These are phyloP conservation scores for Phytophthora constricta DNA, from an alignment of 352 stramenopile genomes.

Conservation along the genomic window DNA sequence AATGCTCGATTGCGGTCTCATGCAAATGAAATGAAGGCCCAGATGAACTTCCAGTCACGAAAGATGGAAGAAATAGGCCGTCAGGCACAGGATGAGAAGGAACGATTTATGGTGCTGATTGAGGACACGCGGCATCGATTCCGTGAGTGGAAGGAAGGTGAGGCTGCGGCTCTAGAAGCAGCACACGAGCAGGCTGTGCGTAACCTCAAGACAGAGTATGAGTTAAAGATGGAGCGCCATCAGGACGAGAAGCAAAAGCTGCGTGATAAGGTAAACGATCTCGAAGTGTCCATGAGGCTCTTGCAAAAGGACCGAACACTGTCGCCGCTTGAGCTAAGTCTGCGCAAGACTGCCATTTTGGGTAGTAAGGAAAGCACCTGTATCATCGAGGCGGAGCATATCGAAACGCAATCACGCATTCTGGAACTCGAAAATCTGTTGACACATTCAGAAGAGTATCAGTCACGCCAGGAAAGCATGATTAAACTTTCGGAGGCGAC, in stretches of 20 bases:
- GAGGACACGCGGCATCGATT: conserved; percentile 64
- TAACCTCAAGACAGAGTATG: conserved; percentile 65
- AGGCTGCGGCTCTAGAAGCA: conserved; percentile 41
- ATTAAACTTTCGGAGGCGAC: conserved; percentile 70
- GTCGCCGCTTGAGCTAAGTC: conserved; percentile 66
- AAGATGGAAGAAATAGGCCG: conserved; percentile 56
- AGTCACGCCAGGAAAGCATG: conserved; percentile 65
- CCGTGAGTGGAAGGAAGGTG: conserved; percentile 70
- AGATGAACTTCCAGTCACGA: conserved; percentile 49
- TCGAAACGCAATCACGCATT: conserved; percentile 58
- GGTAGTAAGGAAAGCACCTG: conserved; percentile 49
- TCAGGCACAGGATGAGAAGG: conserved; percentile 64
- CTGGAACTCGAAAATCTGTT: conserved; percentile 65
- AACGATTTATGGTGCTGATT: conserved; percentile 57
- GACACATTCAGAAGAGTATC: conserved; percentile 63
- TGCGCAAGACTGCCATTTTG: conserved; percentile 68
- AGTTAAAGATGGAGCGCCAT: conserved; percentile 68
- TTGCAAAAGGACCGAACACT: conserved; percentile 70
- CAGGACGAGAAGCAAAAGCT: conserved; percentile 81
- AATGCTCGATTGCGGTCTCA: conserved; percentile 51
- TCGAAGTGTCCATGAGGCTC: conserved; percentile 68
- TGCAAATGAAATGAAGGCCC: conserved; percentile 46
- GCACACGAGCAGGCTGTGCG: conserved; percentile 57
- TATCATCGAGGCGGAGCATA: conserved; percentile 59
- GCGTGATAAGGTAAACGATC: conserved; percentile 74